Percentiles rank a stretch among this genome's conserved stretches.
phyloP scores from a whole-genome alignment of 495 filamentous ascomycete species.

The Lepraria neglecta region DNA sequence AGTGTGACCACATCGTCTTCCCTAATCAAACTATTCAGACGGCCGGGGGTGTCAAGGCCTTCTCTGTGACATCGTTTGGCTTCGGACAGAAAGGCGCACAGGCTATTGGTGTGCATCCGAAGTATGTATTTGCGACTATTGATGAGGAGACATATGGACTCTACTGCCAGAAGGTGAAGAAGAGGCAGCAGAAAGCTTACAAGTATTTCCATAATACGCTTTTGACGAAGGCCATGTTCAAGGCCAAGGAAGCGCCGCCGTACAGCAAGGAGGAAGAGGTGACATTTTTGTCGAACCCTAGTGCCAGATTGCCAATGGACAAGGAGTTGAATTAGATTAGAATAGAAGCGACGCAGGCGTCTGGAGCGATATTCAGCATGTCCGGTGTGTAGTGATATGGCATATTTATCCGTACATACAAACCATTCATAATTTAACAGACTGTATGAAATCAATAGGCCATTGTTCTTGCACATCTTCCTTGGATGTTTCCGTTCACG shows the following conservation, averaged over 20 bases:
- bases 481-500: no score
- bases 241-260: not conserved
- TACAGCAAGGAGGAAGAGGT: not conserved
- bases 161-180: slow-evolving; percentile 3
- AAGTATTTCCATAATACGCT: not conserved
- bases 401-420: no score
- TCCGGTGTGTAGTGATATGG: no score
- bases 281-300: not conserved
- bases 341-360: no score
- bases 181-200: not conserved
- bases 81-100: slow-evolving; percentile 32
- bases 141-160: slow-evolving; percentile 6
- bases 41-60: slow-evolving; percentile 19
- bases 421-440: no score
- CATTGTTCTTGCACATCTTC: no score
- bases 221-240: not conserved
- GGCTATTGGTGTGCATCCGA: slow-evolving; percentile 25
- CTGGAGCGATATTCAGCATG: no score
- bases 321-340: not conserved
- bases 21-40: slow-evolving; percentile 16
- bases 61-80: slow-evolving; percentile 29
- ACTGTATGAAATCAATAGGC: no score
- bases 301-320: not conserved
- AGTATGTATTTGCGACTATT: slow-evolving; percentile 27
- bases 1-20: slow-evolving; percentile 21